Percentiles rank a stretch among this genome's conserved stretches.
Evolutionary conservation across 352 stramenopile species (phyloP).

Genomic region (Halophytophthora batemanensis): DNA sequence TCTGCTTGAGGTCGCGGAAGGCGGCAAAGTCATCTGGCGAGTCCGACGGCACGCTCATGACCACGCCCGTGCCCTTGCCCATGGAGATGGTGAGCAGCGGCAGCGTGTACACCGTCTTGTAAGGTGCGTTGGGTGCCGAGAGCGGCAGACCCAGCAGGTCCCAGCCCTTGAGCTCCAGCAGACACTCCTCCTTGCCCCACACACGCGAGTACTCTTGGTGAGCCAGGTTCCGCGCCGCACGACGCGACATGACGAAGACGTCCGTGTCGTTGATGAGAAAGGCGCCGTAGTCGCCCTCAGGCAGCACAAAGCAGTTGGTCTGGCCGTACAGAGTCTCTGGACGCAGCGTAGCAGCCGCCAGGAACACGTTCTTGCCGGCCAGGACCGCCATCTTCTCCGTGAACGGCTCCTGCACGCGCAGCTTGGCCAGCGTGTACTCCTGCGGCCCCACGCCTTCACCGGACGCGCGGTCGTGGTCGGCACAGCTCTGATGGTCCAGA

Average conservation of each 20-base stretch:
- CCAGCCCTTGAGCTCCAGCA: constrained; percentile 92
- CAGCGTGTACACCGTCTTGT: constrained; percentile 99
- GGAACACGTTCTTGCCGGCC: constrained; percentile 91
- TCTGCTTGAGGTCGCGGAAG: constrained; percentile 98
- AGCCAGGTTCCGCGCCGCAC: constrained; percentile 93
- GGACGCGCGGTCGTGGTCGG: constrained; percentile 98
- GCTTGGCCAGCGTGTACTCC: constrained; percentile 99
- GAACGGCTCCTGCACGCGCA: constrained; percentile 87
- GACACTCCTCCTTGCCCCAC: constrained; percentile 87
- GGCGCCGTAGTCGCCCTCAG: constrained; percentile 97
- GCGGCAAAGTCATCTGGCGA: constrained; percentile 98
- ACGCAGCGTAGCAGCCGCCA: constrained; percentile 97
- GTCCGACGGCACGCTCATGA: constrained; percentile 99
- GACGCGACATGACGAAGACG: constrained; percentile 94
- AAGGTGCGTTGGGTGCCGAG: constrained; percentile 93
- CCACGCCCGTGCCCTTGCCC: constrained; percentile 98
- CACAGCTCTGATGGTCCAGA: constrained; percentile 98
- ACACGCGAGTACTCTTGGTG: constrained; percentile 92
- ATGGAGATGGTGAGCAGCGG: constrained; percentile 99
- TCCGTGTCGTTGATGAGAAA: constrained; percentile 94
- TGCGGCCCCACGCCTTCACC: constrained; percentile 98
- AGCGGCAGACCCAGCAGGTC: constrained; percentile 97
- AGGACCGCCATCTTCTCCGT: constrained; percentile 76
- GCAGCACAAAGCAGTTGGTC: constrained; percentile 99
- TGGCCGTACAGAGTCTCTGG: constrained; percentile 99